Percentiles rank a stretch among this genome's conserved stretches.
phyloP scores from a whole-genome alignment of 2,329 filamentous ascomycete species.

The Microdochium trichocladiopsis region DNA sequence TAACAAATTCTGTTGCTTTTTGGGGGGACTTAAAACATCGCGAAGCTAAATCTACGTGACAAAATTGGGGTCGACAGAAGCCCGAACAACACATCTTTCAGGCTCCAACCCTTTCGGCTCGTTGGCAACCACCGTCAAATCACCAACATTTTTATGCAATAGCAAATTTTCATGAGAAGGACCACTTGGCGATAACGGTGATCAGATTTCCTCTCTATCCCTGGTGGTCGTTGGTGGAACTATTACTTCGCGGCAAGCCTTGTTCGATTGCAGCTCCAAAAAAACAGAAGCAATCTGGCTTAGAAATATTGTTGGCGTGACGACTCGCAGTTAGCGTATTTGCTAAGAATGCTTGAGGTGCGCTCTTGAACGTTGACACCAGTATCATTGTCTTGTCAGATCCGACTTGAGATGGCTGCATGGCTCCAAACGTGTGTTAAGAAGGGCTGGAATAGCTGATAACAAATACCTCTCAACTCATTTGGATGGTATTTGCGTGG shows the following conservation, averaged over 20 bases:
- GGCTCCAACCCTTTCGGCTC: not conserved
- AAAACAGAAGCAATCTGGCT: constrained; percentile 1
- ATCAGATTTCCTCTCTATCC: not conserved
- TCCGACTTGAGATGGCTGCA: too few relatives aligned
- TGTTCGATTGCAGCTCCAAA: constrained; percentile 1
- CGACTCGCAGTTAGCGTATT: too few relatives aligned
- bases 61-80: not conserved
- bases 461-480: too few relatives aligned
- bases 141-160: not conserved
- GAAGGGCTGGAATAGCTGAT: too few relatives aligned
- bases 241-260: not conserved
- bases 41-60: not conserved
- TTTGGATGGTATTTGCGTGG: too few relatives aligned
- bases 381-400: too few relatives aligned
- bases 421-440: too few relatives aligned
- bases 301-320: not conserved
- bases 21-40: not conserved
- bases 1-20: not conserved
- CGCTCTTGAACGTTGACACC: too few relatives aligned
- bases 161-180: not conserved
- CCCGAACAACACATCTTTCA: too few relatives aligned
- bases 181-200: not conserved
- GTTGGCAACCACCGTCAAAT: not conserved
- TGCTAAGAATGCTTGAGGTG: too few relatives aligned
- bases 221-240: not conserved